Percentiles rank a stretch among this genome's conserved stretches.
These are phyloP conservation scores for Trebouxia gelatinosa DNA, from an alignment of 163 green algal species.

Conservation along the genomic window DNA sequence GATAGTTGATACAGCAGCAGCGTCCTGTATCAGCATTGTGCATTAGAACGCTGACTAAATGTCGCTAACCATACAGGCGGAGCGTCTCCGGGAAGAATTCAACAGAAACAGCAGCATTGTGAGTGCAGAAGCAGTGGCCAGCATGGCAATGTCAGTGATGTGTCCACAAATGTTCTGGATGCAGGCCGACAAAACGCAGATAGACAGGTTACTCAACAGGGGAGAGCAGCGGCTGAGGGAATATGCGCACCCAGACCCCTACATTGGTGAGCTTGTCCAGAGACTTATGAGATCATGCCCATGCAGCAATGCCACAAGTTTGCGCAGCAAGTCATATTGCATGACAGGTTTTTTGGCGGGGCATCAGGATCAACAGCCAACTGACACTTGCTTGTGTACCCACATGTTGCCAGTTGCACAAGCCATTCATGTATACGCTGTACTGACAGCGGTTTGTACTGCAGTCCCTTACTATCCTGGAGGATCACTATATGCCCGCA, in stretches of 20 bases:
- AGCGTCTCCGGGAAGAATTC: conserved; percentile 23
- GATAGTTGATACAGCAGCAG: background rate
- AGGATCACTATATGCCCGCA: conserved; percentile 56
- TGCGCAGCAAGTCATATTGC: no score
- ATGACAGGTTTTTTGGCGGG: no score
- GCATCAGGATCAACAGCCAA: no score
- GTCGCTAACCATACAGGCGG: conserved; percentile 7
- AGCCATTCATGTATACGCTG: background rate
- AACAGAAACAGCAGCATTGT: conserved; percentile 25
- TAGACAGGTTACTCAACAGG: conserved; percentile 43
- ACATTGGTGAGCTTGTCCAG: conserved; percentile 46
- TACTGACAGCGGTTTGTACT: background rate
- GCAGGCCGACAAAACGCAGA: conserved; percentile 28
- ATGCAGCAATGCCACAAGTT: no score
- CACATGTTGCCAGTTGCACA: no score
- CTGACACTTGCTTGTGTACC: no score
- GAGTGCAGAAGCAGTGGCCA: conserved; percentile 12
- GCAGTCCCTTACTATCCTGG: conserved; percentile 61
- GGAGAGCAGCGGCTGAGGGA: conserved; percentile 44
- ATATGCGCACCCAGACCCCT: conserved; percentile 55
- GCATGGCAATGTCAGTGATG: background rate
- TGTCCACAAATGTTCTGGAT: background rate
- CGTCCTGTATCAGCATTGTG: background rate
- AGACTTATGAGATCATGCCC: no score
- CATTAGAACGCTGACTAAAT: background rate